phyloP scores from a whole-genome alignment of 164 flowering plant genomes.

The Nymphaea thermarum region DNA sequence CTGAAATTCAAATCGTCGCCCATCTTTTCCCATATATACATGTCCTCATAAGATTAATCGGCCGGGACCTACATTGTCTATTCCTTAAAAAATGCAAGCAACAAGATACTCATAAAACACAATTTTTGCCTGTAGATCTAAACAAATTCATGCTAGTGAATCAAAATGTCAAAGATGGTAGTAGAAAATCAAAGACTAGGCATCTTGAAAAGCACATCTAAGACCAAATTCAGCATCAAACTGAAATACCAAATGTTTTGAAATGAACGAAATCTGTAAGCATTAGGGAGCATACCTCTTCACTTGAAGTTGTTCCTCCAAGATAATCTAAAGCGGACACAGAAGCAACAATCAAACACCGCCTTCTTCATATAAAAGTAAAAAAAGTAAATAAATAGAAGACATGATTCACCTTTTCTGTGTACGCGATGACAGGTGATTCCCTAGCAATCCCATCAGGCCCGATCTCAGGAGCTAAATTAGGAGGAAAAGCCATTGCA shows the following conservation, averaged over 20 bases:
- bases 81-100: neutral
- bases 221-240: neutral
- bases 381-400: neutral
- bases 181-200: neutral
- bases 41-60: neutral
- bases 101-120: neutral
- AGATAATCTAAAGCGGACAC: conserved; percentile 47
- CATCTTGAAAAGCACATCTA: too few relatives aligned
- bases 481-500: conserved; percentile 36
- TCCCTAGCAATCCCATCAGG: conserved; percentile 87
- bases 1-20: neutral
- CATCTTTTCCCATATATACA: neutral
- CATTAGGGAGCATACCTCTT: conserved; percentile 41
- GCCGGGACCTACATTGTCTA: neutral
- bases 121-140: neutral
- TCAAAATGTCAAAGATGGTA: too few relatives aligned
- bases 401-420: conserved; percentile 54
- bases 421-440: conserved; percentile 83
- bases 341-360: neutral
- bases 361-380: neutral
- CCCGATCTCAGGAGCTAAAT: conserved; percentile 73
- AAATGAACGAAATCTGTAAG: neutral
- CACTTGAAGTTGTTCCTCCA: conserved; percentile 78
- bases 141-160: neutral
- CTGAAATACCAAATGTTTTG: neutral